Evolutionary conservation across 202 grass and related monocot species (phyloP).

Genomic region (Zizania palustris): DNA sequence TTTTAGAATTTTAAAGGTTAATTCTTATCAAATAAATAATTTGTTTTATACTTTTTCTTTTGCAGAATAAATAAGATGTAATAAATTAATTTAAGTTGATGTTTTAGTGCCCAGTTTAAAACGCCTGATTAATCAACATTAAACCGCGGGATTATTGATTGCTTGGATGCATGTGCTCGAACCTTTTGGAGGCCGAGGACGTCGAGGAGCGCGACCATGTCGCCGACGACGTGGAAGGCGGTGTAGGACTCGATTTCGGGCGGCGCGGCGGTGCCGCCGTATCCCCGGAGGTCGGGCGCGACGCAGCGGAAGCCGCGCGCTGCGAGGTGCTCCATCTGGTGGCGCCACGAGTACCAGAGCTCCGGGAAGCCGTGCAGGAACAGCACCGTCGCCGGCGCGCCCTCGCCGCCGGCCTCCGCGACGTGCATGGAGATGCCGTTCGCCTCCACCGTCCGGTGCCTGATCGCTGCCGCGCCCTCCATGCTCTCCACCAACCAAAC

Average conservation of each 20-base stretch:
- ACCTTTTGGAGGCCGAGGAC: constrained; percentile 59
- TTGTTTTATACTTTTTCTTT: no score
- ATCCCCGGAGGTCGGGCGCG: constrained; percentile 82
- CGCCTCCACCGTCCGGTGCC: constrained; percentile 52
- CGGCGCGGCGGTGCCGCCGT: constrained; percentile 63
- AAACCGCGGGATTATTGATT: no score
- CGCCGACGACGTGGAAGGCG: constrained; percentile 79
- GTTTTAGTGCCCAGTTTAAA: not conserved
- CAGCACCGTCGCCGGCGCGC: constrained; percentile 34
- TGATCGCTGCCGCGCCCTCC: constrained; percentile 10
- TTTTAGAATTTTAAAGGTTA: no score
- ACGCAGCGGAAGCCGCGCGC: constrained; percentile 67
- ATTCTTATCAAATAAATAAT: no score
- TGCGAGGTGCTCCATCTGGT: constrained; percentile 65
- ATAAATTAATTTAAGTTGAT: no score
- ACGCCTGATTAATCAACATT: no score
- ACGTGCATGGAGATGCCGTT: constrained; percentile 75
- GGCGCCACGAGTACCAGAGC: constrained; percentile 75
- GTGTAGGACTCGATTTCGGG: constrained; percentile 44
- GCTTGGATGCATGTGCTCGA: no score
- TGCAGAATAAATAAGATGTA: no score
- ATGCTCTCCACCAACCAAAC: not conserved
- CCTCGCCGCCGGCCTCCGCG: constrained; percentile 49
- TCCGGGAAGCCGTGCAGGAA: constrained; percentile 70
- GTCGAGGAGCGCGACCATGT: constrained; percentile 83